Conservation (phyloP, 192 early-diverging fungal species). For the Backusella australiensis region DNA sequence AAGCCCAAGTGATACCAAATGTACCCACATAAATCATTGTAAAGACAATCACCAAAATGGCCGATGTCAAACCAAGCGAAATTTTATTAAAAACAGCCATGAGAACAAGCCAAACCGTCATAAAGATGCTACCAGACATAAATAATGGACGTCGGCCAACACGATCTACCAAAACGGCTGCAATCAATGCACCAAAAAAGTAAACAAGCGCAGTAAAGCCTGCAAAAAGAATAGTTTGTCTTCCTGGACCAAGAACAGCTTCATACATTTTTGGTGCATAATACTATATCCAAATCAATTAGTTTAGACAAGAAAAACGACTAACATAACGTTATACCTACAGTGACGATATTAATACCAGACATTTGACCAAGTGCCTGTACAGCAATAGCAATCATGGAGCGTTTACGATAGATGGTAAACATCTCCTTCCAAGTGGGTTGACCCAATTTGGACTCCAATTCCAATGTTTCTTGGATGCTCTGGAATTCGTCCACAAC, state of each 20-base stretch:
- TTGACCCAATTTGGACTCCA: slow-evolving; percentile 36
- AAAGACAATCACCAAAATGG: slow-evolving; percentile 12
- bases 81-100: slow-evolving; percentile 24
- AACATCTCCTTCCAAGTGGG: slow-evolving; percentile 38
- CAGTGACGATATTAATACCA: slow-evolving; percentile 24
- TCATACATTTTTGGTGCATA: slow-evolving; percentile 28
- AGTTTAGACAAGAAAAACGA: background rate
- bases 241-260: slow-evolving; percentile 3
- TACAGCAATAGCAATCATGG: slow-evolving; percentile 22
- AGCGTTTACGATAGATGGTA: slow-evolving; percentile 22
- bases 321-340: background rate
- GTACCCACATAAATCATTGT: slow-evolving; percentile 18
- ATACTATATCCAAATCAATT: slow-evolving; percentile 2
- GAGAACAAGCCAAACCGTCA: slow-evolving; percentile 25
- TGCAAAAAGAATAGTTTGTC: background rate
- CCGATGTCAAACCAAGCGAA: slow-evolving; percentile 16
- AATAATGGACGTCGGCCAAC: slow-evolving; percentile 25
- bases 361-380: slow-evolving; percentile 20
- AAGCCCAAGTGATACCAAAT: slow-evolving; percentile 20
- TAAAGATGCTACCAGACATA: slow-evolving; percentile 20
- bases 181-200: slow-evolving; percentile 14
- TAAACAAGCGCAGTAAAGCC: slow-evolving; percentile 15
- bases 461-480: slow-evolving; percentile 48
- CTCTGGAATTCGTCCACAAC: slow-evolving; percentile 63
- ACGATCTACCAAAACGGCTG: slow-evolving; percentile 5